phyloP scores from a whole-genome alignment of 257 asterid genomes.

The Solanum neorickii region DNA sequence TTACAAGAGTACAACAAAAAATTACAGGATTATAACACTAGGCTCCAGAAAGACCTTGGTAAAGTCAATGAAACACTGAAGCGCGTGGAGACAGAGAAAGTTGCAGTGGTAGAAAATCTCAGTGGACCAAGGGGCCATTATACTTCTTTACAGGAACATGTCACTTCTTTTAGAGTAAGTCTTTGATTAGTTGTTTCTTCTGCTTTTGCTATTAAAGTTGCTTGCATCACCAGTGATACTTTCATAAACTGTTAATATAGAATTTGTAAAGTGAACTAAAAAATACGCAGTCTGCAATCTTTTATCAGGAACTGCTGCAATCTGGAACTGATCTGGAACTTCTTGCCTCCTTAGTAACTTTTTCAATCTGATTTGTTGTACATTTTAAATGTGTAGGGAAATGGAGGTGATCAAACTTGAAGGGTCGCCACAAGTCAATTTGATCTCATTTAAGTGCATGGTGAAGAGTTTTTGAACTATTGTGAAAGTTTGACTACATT shows the following conservation, averaged over 20 bases:
- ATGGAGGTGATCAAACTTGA: no score
- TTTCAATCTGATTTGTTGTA: no score
- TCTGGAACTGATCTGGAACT: no score
- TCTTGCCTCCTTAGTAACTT: no score
- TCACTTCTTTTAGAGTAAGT: constrained; percentile 36
- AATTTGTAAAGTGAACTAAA: no score
- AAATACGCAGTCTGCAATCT: no score
- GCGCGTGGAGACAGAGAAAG: constrained; percentile 74
- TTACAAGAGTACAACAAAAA: constrained; percentile 28
- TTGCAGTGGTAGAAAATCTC: constrained; percentile 61
- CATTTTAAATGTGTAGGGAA: no score
- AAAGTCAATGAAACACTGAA: constrained; percentile 49
- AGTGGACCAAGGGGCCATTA: constrained; percentile 73
- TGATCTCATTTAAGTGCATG: no score
- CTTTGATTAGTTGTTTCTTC: not conserved
- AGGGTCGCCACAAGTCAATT: no score
- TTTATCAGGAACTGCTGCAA: no score
- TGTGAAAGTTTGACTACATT: no score
- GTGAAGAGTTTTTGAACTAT: no score
- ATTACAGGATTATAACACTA: constrained; percentile 74
- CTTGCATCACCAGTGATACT: not conserved
- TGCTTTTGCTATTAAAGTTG: not conserved
- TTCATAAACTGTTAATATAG: not conserved
- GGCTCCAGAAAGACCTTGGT: constrained; percentile 72
- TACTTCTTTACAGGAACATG: constrained; percentile 77